Evolutionary conservation across 1,284 basidiomycete species (phyloP).

Genomic region (Tilletia caries): DNA sequence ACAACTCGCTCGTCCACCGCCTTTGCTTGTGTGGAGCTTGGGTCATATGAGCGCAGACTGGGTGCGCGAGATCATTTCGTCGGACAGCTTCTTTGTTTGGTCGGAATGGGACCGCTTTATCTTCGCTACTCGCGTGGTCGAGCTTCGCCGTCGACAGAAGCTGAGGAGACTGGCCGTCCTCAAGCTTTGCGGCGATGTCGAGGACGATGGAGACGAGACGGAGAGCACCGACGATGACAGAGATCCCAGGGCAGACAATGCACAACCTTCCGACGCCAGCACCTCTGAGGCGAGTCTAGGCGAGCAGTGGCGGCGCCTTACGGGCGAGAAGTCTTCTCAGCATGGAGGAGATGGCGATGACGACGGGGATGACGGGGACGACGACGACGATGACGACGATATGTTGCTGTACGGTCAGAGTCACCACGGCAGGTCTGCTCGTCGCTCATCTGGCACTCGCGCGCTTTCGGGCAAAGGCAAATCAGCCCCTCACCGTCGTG

Average conservation of each 20-base stretch:
- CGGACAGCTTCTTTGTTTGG: constrained; percentile 75
- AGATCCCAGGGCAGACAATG: not conserved
- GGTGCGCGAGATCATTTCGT: constrained; percentile 70
- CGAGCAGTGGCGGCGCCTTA: constrained; percentile 5
- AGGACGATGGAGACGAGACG: not conserved
- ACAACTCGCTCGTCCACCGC: constrained; percentile 28
- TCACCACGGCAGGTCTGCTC: not conserved
- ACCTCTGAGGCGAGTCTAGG: not conserved
- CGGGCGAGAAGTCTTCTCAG: not conserved
- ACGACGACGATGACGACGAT: constrained; percentile 7
- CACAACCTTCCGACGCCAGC: not conserved
- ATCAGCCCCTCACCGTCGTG: not conserved
- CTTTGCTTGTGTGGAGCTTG: constrained; percentile 61
- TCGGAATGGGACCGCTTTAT: constrained; percentile 77
- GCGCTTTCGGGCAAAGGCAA: not conserved
- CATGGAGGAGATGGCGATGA: not conserved
- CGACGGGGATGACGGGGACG: not conserved
- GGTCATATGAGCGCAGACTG: constrained; percentile 64
- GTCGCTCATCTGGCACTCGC: not conserved
- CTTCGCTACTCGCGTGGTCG: constrained; percentile 71
- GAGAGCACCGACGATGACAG: not conserved
- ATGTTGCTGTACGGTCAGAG: not conserved
- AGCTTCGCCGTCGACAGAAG: constrained; percentile 63
- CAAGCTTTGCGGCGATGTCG: not conserved
- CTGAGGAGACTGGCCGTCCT: constrained; percentile 16